phyloP scores from a whole-genome alignment of 2,329 filamentous ascomycete species.

The Pestalotiopsis sp. region DNA sequence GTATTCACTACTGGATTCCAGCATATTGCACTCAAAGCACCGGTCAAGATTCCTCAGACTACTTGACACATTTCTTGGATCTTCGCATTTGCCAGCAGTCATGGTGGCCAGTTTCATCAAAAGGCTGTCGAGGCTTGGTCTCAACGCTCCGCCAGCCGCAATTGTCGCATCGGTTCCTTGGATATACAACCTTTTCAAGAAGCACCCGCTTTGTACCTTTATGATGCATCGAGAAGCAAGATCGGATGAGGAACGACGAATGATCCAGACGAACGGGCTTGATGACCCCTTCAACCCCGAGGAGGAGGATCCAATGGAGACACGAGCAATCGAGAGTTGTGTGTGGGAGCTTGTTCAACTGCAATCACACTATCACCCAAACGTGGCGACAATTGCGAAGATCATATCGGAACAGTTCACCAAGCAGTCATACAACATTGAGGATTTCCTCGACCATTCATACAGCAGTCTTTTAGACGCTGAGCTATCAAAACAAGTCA shows the following conservation, averaged over 20 bases:
- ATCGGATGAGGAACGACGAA: slow-evolving; percentile 57
- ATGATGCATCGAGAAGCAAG: slow-evolving; percentile 84
- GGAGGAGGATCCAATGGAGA: slow-evolving; percentile 82
- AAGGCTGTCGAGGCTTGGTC: slow-evolving; percentile 77
- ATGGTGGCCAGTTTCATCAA: slow-evolving; percentile 97
- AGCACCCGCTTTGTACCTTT: slow-evolving; percentile 88
- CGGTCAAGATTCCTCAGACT: slow-evolving; percentile 91
- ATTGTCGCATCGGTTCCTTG: slow-evolving; percentile 89
- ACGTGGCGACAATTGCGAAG: slow-evolving; percentile 89
- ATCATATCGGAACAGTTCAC: slow-evolving; percentile 97
- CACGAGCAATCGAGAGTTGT: slow-evolving; percentile 85
- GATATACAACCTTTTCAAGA: slow-evolving; percentile 92
- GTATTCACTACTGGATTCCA: slow-evolving; percentile 85
- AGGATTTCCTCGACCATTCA: slow-evolving; percentile 95
- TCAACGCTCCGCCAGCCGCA: slow-evolving; percentile 87
- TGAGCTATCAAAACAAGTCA: slow-evolving; percentile 81
- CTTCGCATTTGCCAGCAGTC: slow-evolving; percentile 87
- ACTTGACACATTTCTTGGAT: slow-evolving; percentile 85
- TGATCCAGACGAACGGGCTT: slow-evolving; percentile 61
- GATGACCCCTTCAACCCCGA: slow-evolving; percentile 76
- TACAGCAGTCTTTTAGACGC: slow-evolving; percentile 83
- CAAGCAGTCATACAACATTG: slow-evolving; percentile 91
- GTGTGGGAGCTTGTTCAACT: slow-evolving; percentile 94
- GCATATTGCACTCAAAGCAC: slow-evolving; percentile 90
- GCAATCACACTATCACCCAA: slow-evolving; percentile 93